These are phyloP conservation scores for Phytophthora citrophthora DNA, from an alignment of 352 stramenopile species.

Conservation along the genomic window DNA sequence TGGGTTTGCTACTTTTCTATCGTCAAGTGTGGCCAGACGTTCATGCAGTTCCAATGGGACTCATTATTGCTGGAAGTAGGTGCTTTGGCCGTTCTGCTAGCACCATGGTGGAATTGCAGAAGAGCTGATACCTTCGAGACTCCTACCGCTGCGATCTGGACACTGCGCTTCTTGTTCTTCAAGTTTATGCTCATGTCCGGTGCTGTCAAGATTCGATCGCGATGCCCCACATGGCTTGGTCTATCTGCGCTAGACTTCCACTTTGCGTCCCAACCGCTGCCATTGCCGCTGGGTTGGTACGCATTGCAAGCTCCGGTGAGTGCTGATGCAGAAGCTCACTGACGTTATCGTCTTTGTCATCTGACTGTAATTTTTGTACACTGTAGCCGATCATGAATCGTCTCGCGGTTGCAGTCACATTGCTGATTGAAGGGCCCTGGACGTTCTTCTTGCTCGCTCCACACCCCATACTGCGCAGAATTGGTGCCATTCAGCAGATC, in stretches of 20 bases:
- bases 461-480: conserved; percentile 50
- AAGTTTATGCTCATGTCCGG: conserved; percentile 96
- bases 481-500: conserved; percentile 72
- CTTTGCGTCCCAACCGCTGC: conserved; percentile 89
- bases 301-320: conserved; percentile 79
- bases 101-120: conserved; percentile 42
- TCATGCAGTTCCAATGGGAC: conserved; percentile 95
- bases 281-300: conserved; percentile 86
- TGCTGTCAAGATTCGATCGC: conserved; percentile 91
- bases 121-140: conserved; percentile 36
- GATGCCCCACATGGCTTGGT: conserved; percentile 90
- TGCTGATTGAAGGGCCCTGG: conserved; percentile 90
- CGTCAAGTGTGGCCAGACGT: conserved; percentile 79
- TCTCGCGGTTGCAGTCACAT: conserved; percentile 79
- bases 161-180: conserved; percentile 90
- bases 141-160: conserved; percentile 49
- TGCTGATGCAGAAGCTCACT: neutral
- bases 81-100: conserved; percentile 63
- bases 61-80: conserved; percentile 90
- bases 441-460: conserved; percentile 86
- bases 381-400: conserved; percentile 72
- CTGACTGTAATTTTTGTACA: conserved; percentile 9
- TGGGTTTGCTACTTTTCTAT: conserved; percentile 85
- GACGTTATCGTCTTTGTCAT: neutral
- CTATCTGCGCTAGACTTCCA: conserved; percentile 93